These are phyloP conservation scores for Phytophthora melonis DNA, from an alignment of 352 stramenopile genomes.

Conservation along the genomic window DNA sequence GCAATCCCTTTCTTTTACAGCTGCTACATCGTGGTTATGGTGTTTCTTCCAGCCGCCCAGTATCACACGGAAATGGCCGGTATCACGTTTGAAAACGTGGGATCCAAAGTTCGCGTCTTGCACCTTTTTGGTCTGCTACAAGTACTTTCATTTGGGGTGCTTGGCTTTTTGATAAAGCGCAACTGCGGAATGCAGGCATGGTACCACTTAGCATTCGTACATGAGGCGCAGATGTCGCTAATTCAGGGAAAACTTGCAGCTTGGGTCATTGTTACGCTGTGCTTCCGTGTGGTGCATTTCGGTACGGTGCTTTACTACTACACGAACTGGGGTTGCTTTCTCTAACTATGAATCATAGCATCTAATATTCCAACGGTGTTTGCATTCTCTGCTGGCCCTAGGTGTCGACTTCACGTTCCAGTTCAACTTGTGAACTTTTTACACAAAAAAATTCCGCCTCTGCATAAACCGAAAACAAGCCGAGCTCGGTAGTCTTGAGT, in stretches of 20 bases:
- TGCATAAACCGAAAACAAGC: too few relatives aligned
- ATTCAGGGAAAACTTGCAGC: not conserved
- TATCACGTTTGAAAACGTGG: constrained; percentile 16
- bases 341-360: not conserved
- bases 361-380: too few relatives aligned
- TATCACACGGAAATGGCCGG: constrained; percentile 32
- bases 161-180: not conserved
- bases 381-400: not conserved
- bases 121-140: not conserved
- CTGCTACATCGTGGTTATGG: constrained; percentile 25
- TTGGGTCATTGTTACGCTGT: not conserved
- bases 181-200: not conserved
- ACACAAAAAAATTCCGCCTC: too few relatives aligned
- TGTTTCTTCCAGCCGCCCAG: constrained; percentile 33
- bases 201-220: not conserved
- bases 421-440: not conserved
- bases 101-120: not conserved
- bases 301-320: not conserved
- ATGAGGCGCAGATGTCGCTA: not conserved
- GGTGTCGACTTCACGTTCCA: not conserved
- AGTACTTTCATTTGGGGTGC: not conserved
- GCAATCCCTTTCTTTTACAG: constrained; percentile 42
- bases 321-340: too few relatives aligned
- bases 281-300: not conserved
- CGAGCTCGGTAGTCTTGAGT: too few relatives aligned